Percentiles rank a stretch among this genome's conserved stretches.
Conservation (phyloP, 1,284 basidiomycete species). For the Taiwanofungus camphoratus region DNA sequence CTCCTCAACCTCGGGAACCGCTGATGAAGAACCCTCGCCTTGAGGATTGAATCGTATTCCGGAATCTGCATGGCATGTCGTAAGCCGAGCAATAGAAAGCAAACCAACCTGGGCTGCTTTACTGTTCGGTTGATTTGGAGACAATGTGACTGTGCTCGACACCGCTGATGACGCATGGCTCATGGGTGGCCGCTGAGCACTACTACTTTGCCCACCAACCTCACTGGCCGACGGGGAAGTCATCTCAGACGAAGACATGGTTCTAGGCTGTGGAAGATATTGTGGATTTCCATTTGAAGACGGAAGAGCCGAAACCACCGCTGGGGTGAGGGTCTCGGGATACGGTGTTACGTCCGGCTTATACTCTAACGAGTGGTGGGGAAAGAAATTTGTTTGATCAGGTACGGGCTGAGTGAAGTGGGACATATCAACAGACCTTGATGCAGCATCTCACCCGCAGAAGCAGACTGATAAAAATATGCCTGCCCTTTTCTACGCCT, state of each 20-base stretch:
- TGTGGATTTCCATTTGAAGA: background rate
- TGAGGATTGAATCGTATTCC: slow-evolving; percentile 9
- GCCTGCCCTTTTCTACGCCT: background rate
- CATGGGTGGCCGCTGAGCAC: background rate
- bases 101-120: slow-evolving; percentile 12
- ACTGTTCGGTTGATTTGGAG: slow-evolving; percentile 5
- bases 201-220: background rate
- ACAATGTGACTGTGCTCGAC: background rate
- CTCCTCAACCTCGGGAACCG: background rate
- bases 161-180: background rate
- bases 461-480: slow-evolving; percentile 3
- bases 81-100: slow-evolving; percentile 7
- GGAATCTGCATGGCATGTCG: slow-evolving; percentile 15
- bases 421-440: too few species aligned
- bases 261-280: too few species aligned
- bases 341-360: background rate
- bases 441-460: slow-evolving; percentile 2
- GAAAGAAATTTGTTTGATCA: too few species aligned
- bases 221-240: slow-evolving; percentile 1
- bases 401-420: too few species aligned
- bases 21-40: background rate
- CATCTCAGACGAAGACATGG: too few species aligned
- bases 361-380: background rate
- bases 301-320: too few species aligned
- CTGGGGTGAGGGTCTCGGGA: too few species aligned